Evolutionary conservation across 495 filamentous ascomycete genomes (phyloP).

Genomic region (Xylaria curta): DNA sequence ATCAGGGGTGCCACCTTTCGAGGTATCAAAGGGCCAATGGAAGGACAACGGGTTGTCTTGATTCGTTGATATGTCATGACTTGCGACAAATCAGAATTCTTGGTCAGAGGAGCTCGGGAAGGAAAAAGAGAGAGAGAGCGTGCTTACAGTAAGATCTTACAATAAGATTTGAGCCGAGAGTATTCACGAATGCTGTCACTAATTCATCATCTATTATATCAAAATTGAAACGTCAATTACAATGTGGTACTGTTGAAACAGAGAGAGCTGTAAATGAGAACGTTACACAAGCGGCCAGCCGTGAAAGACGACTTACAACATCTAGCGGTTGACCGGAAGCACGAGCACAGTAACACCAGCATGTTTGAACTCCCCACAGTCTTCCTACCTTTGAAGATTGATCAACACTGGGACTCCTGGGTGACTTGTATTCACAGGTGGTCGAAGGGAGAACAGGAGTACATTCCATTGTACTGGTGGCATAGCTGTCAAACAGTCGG

Average conservation of each 20-base stretch:
- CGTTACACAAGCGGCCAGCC: neutral
- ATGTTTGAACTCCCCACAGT: conserved; percentile 15
- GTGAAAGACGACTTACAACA: neutral
- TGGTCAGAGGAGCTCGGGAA: neutral
- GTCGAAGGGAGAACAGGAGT: neutral
- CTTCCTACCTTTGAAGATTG: conserved; percentile 22
- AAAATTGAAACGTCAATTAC: neutral
- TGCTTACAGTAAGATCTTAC: neutral
- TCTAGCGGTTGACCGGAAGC: neutral
- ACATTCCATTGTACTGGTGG: neutral
- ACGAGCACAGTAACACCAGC: neutral
- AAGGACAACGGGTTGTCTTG: neutral
- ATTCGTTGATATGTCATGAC: conserved; percentile 6
- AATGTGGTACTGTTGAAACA: neutral
- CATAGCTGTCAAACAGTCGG: neutral
- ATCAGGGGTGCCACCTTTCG: conserved; percentile 9
- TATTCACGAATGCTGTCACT: neutral
- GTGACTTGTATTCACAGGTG: neutral
- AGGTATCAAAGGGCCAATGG: conserved; percentile 10
- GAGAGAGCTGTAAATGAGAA: neutral
- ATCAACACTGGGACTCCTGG: conserved; percentile 13
- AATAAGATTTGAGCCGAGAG: neutral
- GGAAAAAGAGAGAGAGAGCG: neutral
- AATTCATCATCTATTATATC: neutral
- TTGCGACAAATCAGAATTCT: conserved; percentile 21